Evolutionary conservation across 352 stramenopile genomes (phyloP).

Genomic region (Pythium grandisporangium): DNA sequence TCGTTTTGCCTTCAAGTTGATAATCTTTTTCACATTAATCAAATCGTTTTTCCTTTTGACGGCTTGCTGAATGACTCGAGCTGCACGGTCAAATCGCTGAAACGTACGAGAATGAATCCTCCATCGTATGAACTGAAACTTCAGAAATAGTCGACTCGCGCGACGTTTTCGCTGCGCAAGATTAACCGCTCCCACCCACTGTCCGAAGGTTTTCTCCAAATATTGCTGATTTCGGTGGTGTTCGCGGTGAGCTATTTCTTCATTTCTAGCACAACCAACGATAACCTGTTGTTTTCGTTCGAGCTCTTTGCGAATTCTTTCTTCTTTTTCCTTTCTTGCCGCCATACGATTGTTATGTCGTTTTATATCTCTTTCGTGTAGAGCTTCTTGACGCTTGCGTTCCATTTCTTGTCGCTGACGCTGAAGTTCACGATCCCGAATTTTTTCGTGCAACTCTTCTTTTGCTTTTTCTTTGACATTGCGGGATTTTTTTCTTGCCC

Average conservation of each 20-base stretch:
- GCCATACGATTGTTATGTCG: conserved; percentile 48
- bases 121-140: conserved; percentile 55
- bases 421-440: conserved; percentile 37
- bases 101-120: conserved; percentile 21
- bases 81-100: conserved; percentile 18
- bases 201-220: conserved; percentile 11
- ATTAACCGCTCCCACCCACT: conserved; percentile 27
- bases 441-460: conserved; percentile 35
- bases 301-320: conserved; percentile 19
- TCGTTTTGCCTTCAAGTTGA: conserved; percentile 37
- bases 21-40: conserved; percentile 17
- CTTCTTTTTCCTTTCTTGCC: conserved; percentile 37
- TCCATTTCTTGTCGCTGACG: conserved; percentile 44
- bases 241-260: conserved; percentile 34
- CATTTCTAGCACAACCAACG: conserved; percentile 29
- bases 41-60: conserved; percentile 13
- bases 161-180: conserved; percentile 25
- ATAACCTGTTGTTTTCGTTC: conserved; percentile 37
- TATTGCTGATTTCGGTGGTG: conserved; percentile 15
- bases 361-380: conserved; percentile 45
- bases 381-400: conserved; percentile 36
- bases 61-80: conserved; percentile 25
- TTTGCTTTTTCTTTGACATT: conserved; percentile 35
- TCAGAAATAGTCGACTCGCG: conserved; percentile 51
- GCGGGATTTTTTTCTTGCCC: conserved; percentile 22